Evolutionary conservation across 768 basidiomycete species (phyloP).

Genomic region (Polyporus arcularius): DNA sequence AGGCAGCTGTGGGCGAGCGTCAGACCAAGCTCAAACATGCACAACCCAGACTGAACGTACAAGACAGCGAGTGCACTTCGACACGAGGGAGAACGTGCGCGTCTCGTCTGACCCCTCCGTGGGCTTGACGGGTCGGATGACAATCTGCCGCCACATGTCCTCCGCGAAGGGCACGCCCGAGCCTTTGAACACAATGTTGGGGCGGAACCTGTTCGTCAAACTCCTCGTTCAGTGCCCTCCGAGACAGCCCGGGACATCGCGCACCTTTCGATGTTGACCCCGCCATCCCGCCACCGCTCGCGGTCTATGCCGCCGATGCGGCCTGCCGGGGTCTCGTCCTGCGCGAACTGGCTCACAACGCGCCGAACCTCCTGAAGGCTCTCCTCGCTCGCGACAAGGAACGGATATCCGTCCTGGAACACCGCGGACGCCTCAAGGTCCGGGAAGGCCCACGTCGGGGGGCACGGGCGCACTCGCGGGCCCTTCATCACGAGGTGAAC

Average conservation of each 20-base stretch:
- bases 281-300: conserved; percentile 48
- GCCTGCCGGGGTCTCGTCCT: conserved; percentile 36
- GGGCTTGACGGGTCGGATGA: conserved; percentile 39
- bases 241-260: conserved; percentile 12
- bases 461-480: conserved; percentile 48
- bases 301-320: conserved; percentile 34
- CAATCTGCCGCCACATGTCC: conserved; percentile 66
- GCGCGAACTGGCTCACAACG: conserved; percentile 49
- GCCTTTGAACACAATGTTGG: conserved; percentile 72
- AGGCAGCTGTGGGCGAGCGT: conserved; percentile 53
- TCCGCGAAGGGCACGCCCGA: conserved; percentile 69
- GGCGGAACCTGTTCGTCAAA: conserved; percentile 59
- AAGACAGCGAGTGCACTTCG: conserved; percentile 70
- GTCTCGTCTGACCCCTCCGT: conserved; percentile 16
- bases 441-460: conserved; percentile 56
- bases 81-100: conserved; percentile 55
- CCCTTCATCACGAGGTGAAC: conserved; percentile 74
- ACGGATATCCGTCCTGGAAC: conserved; percentile 74
- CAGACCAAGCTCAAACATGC: not conserved
- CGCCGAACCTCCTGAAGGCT: conserved; percentile 55
- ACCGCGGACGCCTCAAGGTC: conserved; percentile 54
- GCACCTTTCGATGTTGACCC: conserved; percentile 60
- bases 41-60: conserved; percentile 42
- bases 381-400: conserved; percentile 69
- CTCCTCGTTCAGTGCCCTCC: not conserved